phyloP scores from a whole-genome alignment of 2,329 filamentous ascomycete genomes.

The Tolypocladium capitatum region DNA sequence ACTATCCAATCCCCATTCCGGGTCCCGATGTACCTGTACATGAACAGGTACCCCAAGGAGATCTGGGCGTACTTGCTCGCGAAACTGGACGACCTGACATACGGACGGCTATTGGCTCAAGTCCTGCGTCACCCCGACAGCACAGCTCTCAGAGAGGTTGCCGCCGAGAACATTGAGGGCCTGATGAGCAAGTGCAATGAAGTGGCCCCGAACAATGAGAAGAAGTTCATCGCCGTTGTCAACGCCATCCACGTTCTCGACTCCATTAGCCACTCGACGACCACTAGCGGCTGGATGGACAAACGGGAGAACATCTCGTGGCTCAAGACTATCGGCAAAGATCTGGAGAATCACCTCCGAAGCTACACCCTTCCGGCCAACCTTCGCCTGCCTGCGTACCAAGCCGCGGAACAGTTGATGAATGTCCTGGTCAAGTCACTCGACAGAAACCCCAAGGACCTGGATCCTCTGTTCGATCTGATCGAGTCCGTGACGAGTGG shows the following conservation, averaged over 20 bases:
- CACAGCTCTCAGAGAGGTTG: constrained; percentile 57
- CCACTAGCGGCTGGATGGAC: constrained; percentile 58
- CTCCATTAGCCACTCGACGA: constrained; percentile 56
- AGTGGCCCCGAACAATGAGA: constrained; percentile 53
- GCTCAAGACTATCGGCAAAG: constrained; percentile 57
- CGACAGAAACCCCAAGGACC: constrained; percentile 56
- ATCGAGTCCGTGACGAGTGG: constrained; percentile 75
- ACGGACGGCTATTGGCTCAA: constrained; percentile 84
- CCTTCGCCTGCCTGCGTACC: constrained; percentile 73
- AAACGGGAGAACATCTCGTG: constrained; percentile 47
- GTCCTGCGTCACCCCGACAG: constrained; percentile 67
- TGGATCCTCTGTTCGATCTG: constrained; percentile 74
- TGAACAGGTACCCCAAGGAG: constrained; percentile 86
- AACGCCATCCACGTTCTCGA: constrained; percentile 81
- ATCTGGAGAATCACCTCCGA: constrained; percentile 63
- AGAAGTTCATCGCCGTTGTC: constrained; percentile 55
- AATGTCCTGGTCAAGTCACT: constrained; percentile 72
- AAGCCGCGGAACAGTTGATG: constrained; percentile 82
- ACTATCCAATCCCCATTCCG: constrained; percentile 90
- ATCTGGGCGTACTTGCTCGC: constrained; percentile 69
- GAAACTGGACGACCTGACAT: constrained; percentile 70
- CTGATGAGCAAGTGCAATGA: constrained; percentile 58
- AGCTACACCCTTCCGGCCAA: constrained; percentile 54
- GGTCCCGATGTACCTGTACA: constrained; percentile 76
- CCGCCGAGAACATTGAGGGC: constrained; percentile 58